Evolutionary conservation across 202 grass and related monocot species (phyloP), one percentile per base, ranked within the genome.

Genomic region (Schoenoplectus tabernaemontani): DNA sequence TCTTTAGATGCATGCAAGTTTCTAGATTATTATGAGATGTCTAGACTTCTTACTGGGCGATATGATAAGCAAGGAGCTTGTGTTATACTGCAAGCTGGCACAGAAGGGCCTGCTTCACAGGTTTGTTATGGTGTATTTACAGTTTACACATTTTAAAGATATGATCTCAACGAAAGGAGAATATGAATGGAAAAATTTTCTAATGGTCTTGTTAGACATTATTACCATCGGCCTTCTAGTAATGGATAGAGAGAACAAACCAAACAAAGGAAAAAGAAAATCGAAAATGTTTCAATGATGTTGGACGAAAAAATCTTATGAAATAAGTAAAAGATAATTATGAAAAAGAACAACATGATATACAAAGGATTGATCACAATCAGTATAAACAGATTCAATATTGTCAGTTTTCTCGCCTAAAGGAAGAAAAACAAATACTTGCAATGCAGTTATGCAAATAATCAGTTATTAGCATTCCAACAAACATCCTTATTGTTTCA

Each of bases 61-160:
- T 90, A 92, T 83, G 95, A 94, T 77, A 98, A 89, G 84, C 91
- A 92, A 60, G 95, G 95, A 77, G 95, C 95, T 42, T 94, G 89
- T 82, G 26, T 98, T 58, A 90, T 86, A 38, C 76, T 98, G 32
- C 92, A 84, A 87, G 89, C 91, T 84, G 86, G 83, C 42, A 81
- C 95, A 37, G 89, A 88, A 53, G 83, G 74, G 73, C 54, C 87
- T 81, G 69, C 89, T 76, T 97, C 89, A 64, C 86, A 94, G 89
- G 95, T 94, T 43, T 81, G 57, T 77, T 53, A 33, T 1, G 8
- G 15, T 74, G 33, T 59, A 78, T 74, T 38, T 54, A 70, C 91
- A 93, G 41, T 23, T 38, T 38, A 5, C 59, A 82, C 50, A 74
- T 13, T 34, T 3, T 28, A 48, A 67, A 73, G 5, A 53, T 34